phyloP scores from a whole-genome alignment of 2,329 filamentous ascomycete genomes.

The Grosmannia penicillata region DNA sequence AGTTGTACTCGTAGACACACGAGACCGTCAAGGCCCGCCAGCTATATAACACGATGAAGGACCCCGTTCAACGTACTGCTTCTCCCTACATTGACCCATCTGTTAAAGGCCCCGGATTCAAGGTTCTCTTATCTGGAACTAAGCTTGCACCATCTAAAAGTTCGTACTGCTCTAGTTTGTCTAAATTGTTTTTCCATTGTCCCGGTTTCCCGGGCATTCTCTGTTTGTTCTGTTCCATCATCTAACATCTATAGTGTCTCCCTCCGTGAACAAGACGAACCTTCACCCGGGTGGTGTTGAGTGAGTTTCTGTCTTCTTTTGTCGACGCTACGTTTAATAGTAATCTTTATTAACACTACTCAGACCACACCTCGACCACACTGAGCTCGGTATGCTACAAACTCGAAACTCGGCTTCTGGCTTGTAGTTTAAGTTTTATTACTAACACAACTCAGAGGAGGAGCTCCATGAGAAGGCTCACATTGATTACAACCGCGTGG shows the following conservation, averaged over 20 bases:
- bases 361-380: conserved; percentile 71
- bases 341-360: conserved; percentile 14
- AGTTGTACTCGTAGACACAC: neutral
- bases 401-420: neutral
- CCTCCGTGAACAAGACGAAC: conserved; percentile 74
- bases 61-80: conserved; percentile 25
- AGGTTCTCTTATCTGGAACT: conserved; percentile 21
- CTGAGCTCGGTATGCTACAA: conserved; percentile 56
- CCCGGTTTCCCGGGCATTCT: too few relatives aligned
- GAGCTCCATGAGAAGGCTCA: conserved; percentile 94
- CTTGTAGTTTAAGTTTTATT: neutral
- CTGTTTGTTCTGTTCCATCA: conserved; percentile 5
- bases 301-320: conserved; percentile 39
- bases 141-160: conserved; percentile 14
- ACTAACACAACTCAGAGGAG: conserved; percentile 42
- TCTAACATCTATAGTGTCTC: conserved; percentile 29
- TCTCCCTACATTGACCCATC: conserved; percentile 29
- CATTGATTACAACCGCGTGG: conserved; percentile 97
- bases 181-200: conserved; percentile 7
- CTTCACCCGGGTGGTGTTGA: conserved; percentile 83
- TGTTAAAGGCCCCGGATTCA: conserved; percentile 27
- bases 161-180: conserved; percentile 15
- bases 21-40: too few relatives aligned
- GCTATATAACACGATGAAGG: conserved; percentile 19
- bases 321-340: neutral